A percentile compares a stretch with the other conserved stretches of the same genome.
These are phyloP conservation scores for Teratosphaeria gauchensis DNA, from an alignment of 2,329 filamentous ascomycete species.

Conservation along the genomic window DNA sequence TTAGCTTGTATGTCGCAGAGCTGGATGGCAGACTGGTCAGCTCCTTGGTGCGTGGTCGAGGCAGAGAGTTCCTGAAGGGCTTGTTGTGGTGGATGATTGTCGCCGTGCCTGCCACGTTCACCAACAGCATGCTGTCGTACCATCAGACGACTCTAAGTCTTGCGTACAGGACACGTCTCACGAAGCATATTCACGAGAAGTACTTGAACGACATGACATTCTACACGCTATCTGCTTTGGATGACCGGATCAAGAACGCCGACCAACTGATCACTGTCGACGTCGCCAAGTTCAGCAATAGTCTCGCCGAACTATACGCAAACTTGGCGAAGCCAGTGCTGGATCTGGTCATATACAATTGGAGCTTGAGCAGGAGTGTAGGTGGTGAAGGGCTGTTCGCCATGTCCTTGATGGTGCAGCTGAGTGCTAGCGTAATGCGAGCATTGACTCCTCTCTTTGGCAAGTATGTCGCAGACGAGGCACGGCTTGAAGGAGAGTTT, in stretches of 20 bases:
- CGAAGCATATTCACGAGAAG: conserved; percentile 88
- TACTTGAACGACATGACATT: conserved; percentile 98
- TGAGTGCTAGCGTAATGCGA: conserved; percentile 88
- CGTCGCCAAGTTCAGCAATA: conserved; percentile 92
- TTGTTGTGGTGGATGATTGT: conserved; percentile 99
- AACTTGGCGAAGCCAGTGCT: conserved; percentile 90
- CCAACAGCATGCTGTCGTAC: conserved; percentile 82
- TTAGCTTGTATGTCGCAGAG: conserved; percentile 91
- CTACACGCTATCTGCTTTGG: conserved; percentile 87
- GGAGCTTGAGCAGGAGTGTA: conserved; percentile 86
- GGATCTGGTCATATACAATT: conserved; percentile 96
- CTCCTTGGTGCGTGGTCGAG: conserved; percentile 80
- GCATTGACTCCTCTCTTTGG: conserved; percentile 92
- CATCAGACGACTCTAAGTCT: conserved; percentile 92
- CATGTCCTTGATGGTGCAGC: conserved; percentile 87
- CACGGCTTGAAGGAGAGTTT: conserved; percentile 88
- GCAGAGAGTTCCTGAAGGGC: conserved; percentile 76
- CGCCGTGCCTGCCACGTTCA: conserved; percentile 85
- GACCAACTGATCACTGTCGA: conserved; percentile 97
- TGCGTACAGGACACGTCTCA: conserved; percentile 84
- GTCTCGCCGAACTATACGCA: conserved; percentile 86
- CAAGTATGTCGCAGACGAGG: conserved; percentile 95
- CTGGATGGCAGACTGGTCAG: conserved; percentile 92
- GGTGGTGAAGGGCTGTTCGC: conserved; percentile 91
- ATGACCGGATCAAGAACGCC: conserved; percentile 96